Conservation (phyloP, 2,329 filamentous ascomycete genomes). For the Tolypocladium ophioglossoides region DNA sequence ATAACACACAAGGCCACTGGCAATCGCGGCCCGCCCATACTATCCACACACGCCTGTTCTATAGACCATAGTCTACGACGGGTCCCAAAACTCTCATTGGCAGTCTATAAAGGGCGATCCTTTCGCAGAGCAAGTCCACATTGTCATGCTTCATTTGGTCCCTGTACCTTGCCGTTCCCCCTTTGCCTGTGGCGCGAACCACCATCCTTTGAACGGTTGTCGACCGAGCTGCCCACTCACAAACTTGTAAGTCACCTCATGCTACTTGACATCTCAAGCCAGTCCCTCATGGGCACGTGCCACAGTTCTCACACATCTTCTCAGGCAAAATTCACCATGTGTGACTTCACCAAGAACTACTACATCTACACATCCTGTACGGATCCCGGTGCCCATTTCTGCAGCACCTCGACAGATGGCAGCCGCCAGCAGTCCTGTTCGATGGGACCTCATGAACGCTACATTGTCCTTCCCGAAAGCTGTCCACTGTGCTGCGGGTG, state of each 20-base stretch:
- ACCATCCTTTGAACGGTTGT: neutral
- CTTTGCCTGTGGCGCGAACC: neutral
- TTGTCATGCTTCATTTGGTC: neutral
- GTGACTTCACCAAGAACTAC: slow-evolving; percentile 63
- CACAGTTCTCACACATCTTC: neutral
- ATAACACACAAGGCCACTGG: neutral
- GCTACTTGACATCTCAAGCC: neutral
- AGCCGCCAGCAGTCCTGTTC: slow-evolving; percentile 47
- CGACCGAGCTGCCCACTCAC: neutral
- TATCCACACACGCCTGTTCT: neutral
- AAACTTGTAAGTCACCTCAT: neutral
- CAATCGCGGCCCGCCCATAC: neutral
- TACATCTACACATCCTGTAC: slow-evolving; percentile 65
- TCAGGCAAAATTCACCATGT: slow-evolving; percentile 31
- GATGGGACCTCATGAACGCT: slow-evolving; percentile 60
- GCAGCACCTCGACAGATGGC: slow-evolving; percentile 58
- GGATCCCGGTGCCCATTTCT: slow-evolving; percentile 61
- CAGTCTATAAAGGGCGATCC: neutral
- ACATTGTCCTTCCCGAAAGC: slow-evolving; percentile 57
- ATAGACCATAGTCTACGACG: neutral
- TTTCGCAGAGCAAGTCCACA: neutral
- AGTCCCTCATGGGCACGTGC: neutral
- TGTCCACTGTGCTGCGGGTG: slow-evolving; percentile 36
- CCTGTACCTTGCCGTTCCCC: neutral
- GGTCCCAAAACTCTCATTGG: neutral